Evolutionary conservation across 345 rosid species (phyloP).

Genomic region (Salix brachista): DNA sequence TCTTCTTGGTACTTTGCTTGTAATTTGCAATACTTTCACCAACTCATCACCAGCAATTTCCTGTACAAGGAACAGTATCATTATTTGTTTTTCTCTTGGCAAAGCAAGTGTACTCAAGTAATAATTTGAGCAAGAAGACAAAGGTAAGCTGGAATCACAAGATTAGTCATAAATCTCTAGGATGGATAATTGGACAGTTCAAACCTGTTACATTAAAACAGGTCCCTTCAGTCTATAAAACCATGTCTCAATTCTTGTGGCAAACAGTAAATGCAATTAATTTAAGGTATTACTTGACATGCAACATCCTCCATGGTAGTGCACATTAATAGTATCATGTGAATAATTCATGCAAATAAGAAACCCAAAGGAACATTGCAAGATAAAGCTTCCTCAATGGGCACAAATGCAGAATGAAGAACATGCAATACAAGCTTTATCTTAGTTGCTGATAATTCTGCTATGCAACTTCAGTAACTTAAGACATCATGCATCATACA

Average conservation of each 20-base stretch:
- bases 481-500: neutral
- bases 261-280: neutral
- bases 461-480: neutral
- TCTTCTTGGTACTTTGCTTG: constrained; percentile 78
- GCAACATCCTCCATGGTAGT: neutral
- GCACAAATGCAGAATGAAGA: neutral
- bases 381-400: neutral
- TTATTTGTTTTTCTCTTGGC: neutral
- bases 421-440: neutral
- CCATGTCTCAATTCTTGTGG: neutral
- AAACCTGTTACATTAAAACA: neutral
- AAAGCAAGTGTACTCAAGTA: neutral
- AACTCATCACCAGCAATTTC: constrained; percentile 86
- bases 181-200: neutral
- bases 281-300: neutral
- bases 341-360: neutral
- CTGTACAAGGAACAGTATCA: constrained; percentile 32
- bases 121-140: neutral
- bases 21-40: constrained; percentile 67
- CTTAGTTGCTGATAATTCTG: neutral
- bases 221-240: constrained; percentile 1
- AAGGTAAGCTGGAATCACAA: neutral
- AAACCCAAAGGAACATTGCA: neutral
- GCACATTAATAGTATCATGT: neutral
- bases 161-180: neutral